These are phyloP conservation scores for Pseudogymnoascus sp. DNA, from an alignment of 2,329 filamentous ascomycete species.

Conservation along the genomic window DNA sequence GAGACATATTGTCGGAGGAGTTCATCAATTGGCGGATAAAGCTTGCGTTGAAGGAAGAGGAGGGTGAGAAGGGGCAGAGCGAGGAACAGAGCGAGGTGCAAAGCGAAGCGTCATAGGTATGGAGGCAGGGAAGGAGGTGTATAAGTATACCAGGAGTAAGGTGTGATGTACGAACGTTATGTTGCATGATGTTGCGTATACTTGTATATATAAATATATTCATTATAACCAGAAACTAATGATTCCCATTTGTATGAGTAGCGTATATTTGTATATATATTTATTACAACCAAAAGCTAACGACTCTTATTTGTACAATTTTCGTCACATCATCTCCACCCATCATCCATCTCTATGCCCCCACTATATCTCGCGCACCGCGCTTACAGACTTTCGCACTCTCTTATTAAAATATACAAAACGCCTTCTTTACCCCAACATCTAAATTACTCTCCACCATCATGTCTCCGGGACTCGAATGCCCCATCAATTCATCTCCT, in stretches of 20 bases:
- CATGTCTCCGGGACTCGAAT: too few relatives aligned
- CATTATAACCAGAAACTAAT: too few relatives aligned
- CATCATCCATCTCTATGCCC: background rate
- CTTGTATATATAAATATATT: background rate
- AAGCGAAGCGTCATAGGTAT: background rate
- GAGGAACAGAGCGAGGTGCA: background rate
- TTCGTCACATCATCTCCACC: background rate
- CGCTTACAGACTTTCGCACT: background rate
- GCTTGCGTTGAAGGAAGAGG: conserved; percentile 12
- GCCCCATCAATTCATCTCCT: background rate
- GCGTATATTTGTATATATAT: background rate
- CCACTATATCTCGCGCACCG: background rate
- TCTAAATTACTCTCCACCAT: background rate
- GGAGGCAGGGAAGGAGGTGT: background rate
- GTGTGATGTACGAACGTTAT: background rate
- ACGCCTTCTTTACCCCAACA: background rate
- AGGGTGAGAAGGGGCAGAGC: background rate
- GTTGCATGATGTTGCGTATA: background rate
- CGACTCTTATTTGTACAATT: background rate
- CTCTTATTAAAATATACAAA: background rate
- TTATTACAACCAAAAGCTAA: background rate
- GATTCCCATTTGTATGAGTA: too few relatives aligned
- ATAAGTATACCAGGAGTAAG: background rate
- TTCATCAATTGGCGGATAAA: conserved; percentile 63
- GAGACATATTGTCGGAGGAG: conserved; percentile 64